Evolutionary conservation across 768 basidiomycete species (phyloP), one percentile per base, ranked within the genome.

Genomic region (Leccinellum luteum): DNA sequence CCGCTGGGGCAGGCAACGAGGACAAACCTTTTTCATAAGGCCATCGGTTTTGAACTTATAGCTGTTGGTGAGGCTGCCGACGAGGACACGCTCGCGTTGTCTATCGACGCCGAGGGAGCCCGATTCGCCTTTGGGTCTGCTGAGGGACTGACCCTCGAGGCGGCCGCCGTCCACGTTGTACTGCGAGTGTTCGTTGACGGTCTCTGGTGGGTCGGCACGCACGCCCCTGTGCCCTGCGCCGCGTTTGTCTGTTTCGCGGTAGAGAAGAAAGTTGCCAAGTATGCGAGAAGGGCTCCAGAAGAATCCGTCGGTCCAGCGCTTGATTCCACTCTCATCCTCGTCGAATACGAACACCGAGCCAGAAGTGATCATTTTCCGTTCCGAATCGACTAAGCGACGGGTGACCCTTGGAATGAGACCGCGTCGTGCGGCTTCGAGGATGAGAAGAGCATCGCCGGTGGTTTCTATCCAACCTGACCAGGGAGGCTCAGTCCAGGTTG

Each of bases 271-370:
- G 73, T 98, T 98, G 65, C 92, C 92, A 57, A 97, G 77, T 27
- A 97, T 97, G 57, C 95, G 80, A 62, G 87, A 90, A 0, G 95
- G 95, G 63, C 89, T 91, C 95, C 95, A 97, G 70, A 90, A 89
- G 70, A 91, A 87, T n/a, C 94, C 94, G 74, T 98, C 95, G 2
- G 95, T 98, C 92, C 94, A 97, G 45, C 95, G 83, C 77, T 95
- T 96, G 77, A 98, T 98, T 27, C 94, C 94, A 67, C 91, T 93
- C 75, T 96, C 94, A 66, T 93, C 89, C 77, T 97, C 95, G 73
- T 98, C 93, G 68, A 97, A 98, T 62, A 97, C 95, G 66, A 98
- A 98, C 12, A 98, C 93, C 7, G 90, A 90, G 56, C 95, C 95
- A 6, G 88, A 90, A 17, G 87, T 87, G 70, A 98, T 94, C 87